Percentiles rank a stretch among this genome's conserved stretches.
Evolutionary conservation across 2,329 filamentous ascomycete genomes (phyloP).

Genomic region (Botrytis deweyae): DNA sequence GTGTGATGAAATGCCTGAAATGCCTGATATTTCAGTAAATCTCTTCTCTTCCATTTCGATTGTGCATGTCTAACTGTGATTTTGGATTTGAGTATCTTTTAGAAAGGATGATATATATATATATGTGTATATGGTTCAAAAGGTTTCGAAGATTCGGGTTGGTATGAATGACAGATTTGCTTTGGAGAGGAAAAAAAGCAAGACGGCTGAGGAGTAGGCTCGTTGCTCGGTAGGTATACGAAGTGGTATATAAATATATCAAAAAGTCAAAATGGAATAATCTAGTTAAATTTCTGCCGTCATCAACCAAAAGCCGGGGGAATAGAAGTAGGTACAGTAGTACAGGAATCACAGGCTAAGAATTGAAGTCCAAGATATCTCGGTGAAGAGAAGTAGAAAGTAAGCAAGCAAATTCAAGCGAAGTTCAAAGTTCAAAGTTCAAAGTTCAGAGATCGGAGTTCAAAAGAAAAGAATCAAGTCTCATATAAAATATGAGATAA

Average conservation of each 20-base stretch:
- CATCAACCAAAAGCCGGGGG: background rate
- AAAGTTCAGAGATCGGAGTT: background rate
- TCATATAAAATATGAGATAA: background rate
- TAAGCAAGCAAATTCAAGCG: background rate
- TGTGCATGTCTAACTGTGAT: constrained; percentile 4
- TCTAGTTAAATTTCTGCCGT: background rate
- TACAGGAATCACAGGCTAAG: background rate
- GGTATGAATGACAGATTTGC: background rate
- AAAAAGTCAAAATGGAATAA: constrained; percentile 7
- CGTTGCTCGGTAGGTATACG: constrained; percentile 1
- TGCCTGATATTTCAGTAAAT: constrained; percentile 23
- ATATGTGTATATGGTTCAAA: background rate
- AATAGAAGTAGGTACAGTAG: background rate
- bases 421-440: background rate
- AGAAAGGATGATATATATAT: background rate
- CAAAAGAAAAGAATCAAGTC: background rate
- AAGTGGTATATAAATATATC: background rate
- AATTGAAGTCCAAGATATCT: constrained; percentile 2
- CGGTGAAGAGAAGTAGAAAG: background rate
- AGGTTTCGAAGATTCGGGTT: background rate
- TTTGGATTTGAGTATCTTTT: background rate
- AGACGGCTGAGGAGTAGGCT: background rate
- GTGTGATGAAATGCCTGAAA: constrained; percentile 21
- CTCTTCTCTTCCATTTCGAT: background rate
- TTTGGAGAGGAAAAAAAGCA: background rate